Percentiles rank a stretch among this genome's conserved stretches.
Conservation (phyloP, 2,329 filamentous ascomycete genomes). For the Verticillium alfalfae region DNA sequence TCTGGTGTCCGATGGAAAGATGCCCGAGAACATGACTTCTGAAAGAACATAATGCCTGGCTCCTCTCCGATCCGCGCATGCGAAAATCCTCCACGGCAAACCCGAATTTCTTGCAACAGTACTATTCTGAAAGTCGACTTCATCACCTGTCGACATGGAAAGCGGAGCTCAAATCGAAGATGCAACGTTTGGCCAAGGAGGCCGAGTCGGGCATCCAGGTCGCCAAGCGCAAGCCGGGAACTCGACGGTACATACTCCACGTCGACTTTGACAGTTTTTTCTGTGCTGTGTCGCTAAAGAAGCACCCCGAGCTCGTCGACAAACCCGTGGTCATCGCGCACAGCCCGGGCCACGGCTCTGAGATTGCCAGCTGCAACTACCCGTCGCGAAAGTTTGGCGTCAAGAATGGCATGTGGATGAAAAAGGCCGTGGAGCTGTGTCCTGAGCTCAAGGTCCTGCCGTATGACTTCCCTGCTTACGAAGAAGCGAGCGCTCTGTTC, state of each 20-base stretch:
- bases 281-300: slow-evolving; percentile 81
- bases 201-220: slow-evolving; percentile 43
- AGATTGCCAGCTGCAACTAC: slow-evolving; percentile 98
- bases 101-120: slow-evolving; percentile 89
- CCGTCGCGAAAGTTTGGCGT: slow-evolving; percentile 78
- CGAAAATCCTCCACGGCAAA: slow-evolving; percentile 88
- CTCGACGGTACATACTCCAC: slow-evolving; percentile 81
- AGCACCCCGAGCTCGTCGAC: slow-evolving; percentile 65
- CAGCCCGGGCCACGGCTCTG: slow-evolving; percentile 75
- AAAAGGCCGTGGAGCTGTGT: slow-evolving; percentile 74
- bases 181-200: slow-evolving; percentile 75
- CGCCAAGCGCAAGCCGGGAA: slow-evolving; percentile 50
- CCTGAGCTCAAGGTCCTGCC: slow-evolving; percentile 84
- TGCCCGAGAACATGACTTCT: slow-evolving; percentile 66
- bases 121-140: slow-evolving; percentile 88
- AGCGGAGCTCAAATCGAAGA: slow-evolving; percentile 81
- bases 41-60: slow-evolving; percentile 90
- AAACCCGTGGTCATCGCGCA: slow-evolving; percentile 89
- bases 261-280: slow-evolving; percentile 99
- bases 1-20: slow-evolving; percentile 8
- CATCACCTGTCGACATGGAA: slow-evolving; percentile 98
- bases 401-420: slow-evolving; percentile 99
- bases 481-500: slow-evolving; percentile 82
- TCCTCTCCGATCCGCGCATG: slow-evolving; percentile 79
- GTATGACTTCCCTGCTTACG: slow-evolving; percentile 93